These are phyloP conservation scores for Lachnellula willkommii DNA, from an alignment of 2,329 filamentous ascomycete species.

Conservation along the genomic window DNA sequence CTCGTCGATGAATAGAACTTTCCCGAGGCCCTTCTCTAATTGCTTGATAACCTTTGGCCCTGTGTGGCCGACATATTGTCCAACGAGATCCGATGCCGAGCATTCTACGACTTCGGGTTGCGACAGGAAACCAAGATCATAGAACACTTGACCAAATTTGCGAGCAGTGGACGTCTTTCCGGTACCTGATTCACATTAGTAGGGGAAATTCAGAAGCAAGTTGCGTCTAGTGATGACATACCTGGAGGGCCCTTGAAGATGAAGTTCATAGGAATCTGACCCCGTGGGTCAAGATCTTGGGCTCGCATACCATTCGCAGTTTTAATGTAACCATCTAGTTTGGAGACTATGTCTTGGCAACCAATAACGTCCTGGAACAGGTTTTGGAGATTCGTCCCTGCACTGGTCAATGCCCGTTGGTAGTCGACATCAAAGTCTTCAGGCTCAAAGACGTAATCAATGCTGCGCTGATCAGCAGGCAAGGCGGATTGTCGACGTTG, in stretches of 20 bases:
- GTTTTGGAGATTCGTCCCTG: constrained; percentile 37
- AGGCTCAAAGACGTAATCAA: constrained; percentile 26
- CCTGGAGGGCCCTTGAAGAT: constrained; percentile 52
- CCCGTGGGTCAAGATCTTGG: constrained; percentile 43
- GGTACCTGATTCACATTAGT: constrained; percentile 42
- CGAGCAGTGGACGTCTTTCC: constrained; percentile 68
- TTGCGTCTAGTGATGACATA: constrained; percentile 56
- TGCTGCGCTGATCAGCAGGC: constrained; percentile 6
- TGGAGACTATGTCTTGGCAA: constrained; percentile 43
- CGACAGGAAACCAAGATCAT: constrained; percentile 65
- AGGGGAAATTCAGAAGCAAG: constrained; percentile 35
- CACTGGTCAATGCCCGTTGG: constrained; percentile 37
- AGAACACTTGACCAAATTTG: constrained; percentile 72
- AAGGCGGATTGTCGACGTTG: constrained; percentile 22
- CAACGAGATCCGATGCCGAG: constrained; percentile 65
- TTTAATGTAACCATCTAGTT: constrained; percentile 45
- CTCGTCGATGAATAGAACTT: constrained; percentile 54
- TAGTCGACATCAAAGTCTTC: constrained; percentile 50
- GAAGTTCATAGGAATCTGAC: constrained; percentile 52
- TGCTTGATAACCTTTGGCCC: constrained; percentile 58
- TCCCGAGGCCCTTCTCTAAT: constrained; percentile 49
- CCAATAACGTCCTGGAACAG: constrained; percentile 49
- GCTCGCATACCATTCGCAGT: constrained; percentile 41
- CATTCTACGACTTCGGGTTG: constrained; percentile 56
- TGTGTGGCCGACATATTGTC: constrained; percentile 63